These are phyloP conservation scores for Mortierella sp. DNA, from an alignment of 371 early-diverging fungal genomes.

Conservation along the genomic window DNA sequence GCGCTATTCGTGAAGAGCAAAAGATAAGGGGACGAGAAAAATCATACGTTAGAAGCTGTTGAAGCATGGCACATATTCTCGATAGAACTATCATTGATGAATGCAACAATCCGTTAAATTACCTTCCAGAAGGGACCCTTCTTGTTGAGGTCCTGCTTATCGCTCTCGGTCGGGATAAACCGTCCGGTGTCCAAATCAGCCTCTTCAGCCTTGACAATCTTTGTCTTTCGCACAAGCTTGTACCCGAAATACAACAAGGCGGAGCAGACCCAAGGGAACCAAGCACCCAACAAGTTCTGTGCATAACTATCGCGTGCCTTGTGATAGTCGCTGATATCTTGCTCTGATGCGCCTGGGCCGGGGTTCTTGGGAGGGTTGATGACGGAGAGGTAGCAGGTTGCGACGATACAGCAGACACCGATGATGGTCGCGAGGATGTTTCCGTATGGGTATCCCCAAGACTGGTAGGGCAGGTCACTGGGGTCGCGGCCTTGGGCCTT, in stretches of 20 bases:
- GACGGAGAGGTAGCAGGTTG: constrained; percentile 46
- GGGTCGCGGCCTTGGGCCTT: constrained; percentile 64
- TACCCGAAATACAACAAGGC: constrained; percentile 59
- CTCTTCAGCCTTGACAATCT: constrained; percentile 64
- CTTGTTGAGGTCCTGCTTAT: not conserved
- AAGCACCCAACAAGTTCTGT: constrained; percentile 22
- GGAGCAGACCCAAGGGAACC: constrained; percentile 18
- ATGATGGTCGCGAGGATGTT: constrained; percentile 69
- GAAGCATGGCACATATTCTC: not conserved
- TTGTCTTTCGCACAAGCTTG: constrained; percentile 62
- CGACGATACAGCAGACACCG: constrained; percentile 71
- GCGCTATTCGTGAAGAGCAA: not conserved
- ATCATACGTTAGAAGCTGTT: not conserved
- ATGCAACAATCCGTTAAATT: not conserved
- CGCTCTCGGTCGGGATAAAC: constrained; percentile 20
- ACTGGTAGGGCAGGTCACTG: constrained; percentile 76
- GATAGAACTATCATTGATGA: too few species aligned
- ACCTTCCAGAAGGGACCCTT: constrained; percentile 15
- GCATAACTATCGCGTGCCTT: constrained; percentile 22
- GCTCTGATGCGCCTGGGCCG: constrained; percentile 58
- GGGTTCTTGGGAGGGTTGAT: constrained; percentile 60
- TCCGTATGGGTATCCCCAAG: constrained; percentile 77
- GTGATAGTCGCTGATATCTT: not conserved
- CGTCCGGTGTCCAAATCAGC: constrained; percentile 20
- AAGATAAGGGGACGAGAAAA: not conserved